phyloP scores from a whole-genome alignment of 257 asterid genomes.

The Oldenlandia corymbosa region DNA sequence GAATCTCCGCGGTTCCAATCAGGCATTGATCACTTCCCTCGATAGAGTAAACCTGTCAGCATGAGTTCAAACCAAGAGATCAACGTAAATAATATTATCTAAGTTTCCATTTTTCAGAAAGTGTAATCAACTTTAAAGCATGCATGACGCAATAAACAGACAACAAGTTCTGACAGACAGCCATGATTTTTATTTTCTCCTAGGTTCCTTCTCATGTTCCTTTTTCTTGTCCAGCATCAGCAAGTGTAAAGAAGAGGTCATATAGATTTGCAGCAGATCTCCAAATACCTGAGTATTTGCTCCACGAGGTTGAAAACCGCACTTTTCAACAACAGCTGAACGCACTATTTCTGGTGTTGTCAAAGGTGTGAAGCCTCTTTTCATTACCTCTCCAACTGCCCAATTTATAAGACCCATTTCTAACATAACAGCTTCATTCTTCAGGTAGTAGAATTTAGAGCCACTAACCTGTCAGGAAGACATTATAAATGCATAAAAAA shows the following conservation, averaged over 20 bases:
- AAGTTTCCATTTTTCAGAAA: neutral
- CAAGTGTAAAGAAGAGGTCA: neutral
- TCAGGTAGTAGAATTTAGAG: slow-evolving; percentile 89
- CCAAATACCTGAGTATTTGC: slow-evolving; percentile 82
- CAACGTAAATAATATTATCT: slow-evolving; percentile 2
- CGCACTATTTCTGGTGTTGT: slow-evolving; percentile 90
- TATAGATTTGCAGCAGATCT: neutral
- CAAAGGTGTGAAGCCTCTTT: slow-evolving; percentile 84
- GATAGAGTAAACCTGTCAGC: slow-evolving; percentile 81
- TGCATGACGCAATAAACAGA: neutral
- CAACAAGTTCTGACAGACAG: neutral
- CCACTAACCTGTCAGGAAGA: slow-evolving; percentile 67
- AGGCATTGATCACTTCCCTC: slow-evolving; percentile 94
- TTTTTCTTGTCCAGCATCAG: neutral
- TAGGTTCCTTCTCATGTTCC: neutral
- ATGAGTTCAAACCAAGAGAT: slow-evolving; percentile 14
- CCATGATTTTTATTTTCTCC: neutral
- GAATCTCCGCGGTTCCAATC: slow-evolving; percentile 96
- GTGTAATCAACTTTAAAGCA: neutral
- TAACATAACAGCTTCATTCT: slow-evolving; percentile 89
- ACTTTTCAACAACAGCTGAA: slow-evolving; percentile 89
- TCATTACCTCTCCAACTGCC: slow-evolving; percentile 90
- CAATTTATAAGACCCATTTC: slow-evolving; percentile 92
- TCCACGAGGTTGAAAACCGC: slow-evolving; percentile 99
- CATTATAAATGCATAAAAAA: neutral